These are phyloP conservation scores for Cercospora citrullina DNA, from an alignment of 2,329 filamentous ascomycete genomes.

Conservation along the genomic window DNA sequence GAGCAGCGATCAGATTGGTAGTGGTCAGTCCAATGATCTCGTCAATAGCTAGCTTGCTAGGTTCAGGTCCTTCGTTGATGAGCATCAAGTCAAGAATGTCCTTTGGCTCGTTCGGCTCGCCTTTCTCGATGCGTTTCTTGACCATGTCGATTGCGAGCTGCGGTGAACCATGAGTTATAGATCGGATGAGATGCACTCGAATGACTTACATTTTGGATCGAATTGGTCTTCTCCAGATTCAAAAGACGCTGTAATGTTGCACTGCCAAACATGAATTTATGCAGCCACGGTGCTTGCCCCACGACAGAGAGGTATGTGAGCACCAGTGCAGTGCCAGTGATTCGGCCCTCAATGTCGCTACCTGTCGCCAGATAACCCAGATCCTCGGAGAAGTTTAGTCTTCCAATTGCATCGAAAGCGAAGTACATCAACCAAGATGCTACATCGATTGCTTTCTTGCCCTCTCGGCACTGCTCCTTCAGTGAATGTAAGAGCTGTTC, in stretches of 20 bases:
- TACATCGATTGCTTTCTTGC: neutral
- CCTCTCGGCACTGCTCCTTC: neutral
- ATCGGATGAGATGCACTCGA: neutral
- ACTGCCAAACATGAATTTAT: neutral
- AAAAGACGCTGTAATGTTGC: neutral
- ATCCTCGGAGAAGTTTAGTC: constrained; percentile 15
- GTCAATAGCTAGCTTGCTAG: neutral
- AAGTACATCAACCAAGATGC: neutral
- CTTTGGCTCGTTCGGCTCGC: neutral
- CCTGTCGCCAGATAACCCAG: constrained; percentile 20
- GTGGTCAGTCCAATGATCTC: neutral
- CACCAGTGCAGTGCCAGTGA: neutral
- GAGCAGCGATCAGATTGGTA: constrained; percentile 23
- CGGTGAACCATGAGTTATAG: neutral
- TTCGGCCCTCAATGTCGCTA: constrained; percentile 4
- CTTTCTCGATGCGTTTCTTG: neutral
- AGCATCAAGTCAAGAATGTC: neutral
- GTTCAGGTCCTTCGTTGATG: neutral
- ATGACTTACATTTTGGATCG: neutral
- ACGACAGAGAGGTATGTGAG: neutral
- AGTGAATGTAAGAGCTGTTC: neutral
- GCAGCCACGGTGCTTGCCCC: neutral
- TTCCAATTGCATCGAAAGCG: neutral
- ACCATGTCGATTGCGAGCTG: neutral
- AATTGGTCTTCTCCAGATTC: neutral